phyloP scores from a whole-genome alignment of 192 early-diverging fungal genomes.

The Chytriomyces sp. region DNA sequence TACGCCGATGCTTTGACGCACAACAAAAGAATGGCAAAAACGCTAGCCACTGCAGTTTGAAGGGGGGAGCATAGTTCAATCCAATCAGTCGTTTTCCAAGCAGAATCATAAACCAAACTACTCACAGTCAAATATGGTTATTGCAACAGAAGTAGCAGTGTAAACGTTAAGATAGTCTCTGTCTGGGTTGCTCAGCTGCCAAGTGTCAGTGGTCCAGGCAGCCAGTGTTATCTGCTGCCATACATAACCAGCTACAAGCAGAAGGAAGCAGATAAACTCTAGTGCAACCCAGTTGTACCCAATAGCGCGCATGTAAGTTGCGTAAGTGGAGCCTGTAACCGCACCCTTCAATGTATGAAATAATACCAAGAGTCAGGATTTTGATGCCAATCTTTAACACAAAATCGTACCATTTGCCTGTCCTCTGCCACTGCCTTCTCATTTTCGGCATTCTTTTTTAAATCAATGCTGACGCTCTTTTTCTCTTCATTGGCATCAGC shows the following conservation, averaged over 20 bases:
- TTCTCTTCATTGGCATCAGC: background rate
- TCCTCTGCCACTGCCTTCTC: conserved; percentile 29
- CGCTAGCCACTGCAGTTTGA: conserved; percentile 3
- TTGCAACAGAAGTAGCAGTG: background rate
- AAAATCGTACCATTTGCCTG: conserved; percentile 10
- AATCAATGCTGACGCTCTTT: background rate
- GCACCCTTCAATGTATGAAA: background rate
- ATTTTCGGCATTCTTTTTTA: conserved; percentile 1
- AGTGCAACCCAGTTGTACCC: background rate
- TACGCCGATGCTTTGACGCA: conserved; percentile 50
- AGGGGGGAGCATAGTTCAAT: background rate
- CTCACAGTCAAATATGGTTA: conserved; percentile 2
- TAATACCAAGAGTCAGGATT: background rate
- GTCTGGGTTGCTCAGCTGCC: background rate
- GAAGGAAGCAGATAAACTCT: background rate
- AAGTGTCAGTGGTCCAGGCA: conserved; percentile 21
- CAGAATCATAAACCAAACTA: conserved; percentile 10
- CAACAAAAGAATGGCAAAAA: background rate
- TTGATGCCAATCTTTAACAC: background rate
- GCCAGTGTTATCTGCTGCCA: conserved; percentile 20
- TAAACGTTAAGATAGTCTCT: conserved; percentile 17
- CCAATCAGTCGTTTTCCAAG: background rate
- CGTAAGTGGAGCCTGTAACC: conserved; percentile 9
- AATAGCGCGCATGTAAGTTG: conserved; percentile 1
- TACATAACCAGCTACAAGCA: background rate